Evolutionary conservation across 371 early-diverging fungal genomes (phyloP), one percentile per base, ranked within the genome.

Genomic region (Mucor saturninus): DNA sequence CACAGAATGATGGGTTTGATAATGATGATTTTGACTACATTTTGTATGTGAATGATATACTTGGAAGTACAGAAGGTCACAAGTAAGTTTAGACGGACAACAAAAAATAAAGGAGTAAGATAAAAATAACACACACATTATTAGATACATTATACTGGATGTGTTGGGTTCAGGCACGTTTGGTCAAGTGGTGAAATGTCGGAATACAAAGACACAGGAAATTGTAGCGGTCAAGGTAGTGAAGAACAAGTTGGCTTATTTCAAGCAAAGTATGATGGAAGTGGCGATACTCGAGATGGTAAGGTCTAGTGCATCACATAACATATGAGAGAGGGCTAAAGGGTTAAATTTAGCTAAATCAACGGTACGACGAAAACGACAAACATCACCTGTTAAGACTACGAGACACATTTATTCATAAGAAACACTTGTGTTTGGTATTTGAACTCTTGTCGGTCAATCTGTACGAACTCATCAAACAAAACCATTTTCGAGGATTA

Each of bases 141-240:
- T 11, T 9, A 91, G 90, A 69, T 95, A 95, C 72, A 67, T 89
- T 39, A 96, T 98, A 58, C 67, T 93, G 59, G 98, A 97, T 71
- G 83, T 93, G 38, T 80, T 99, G n/a, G 99, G 99, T 2, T 89
- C 91, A 64, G 99, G 99, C 15, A 98, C 99, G 0, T 99, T 98
- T 88, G 99, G 99, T 0, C 98, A 98, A 77, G 99, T 99, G 0
- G 96, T 93, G 9, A 95, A 94, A 74, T 98, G 98, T 66, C 86
- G 89, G 35, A 92, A 97, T 67, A 69, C 91, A 43, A 89, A 88
- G 65, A 95, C 94, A 1, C 88, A 92, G 62, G 91, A 91, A 59
- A 73, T 91, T 14, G 92, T 95, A 15, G 99, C 97, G 2, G 90
- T 99, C 51, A 99, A 99, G 77, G 94, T 99, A 14, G 94, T 99